Percentiles rank a stretch among this genome's conserved stretches.
Evolutionary conservation across 73 alveolate genomes (phyloP).

Genomic region (Strombidium stylifer): DNA sequence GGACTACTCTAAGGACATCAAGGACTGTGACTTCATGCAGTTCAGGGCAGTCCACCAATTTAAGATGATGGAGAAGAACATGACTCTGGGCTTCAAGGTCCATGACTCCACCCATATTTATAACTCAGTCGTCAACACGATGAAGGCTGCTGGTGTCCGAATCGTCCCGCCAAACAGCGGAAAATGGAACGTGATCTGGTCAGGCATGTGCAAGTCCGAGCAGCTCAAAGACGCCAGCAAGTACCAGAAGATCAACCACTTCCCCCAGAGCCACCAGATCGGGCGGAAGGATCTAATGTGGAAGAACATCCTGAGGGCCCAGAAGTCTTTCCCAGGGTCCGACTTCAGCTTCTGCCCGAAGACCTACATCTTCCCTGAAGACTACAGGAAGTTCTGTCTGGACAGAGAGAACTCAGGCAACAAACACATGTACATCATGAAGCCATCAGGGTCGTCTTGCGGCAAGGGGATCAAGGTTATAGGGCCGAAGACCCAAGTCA

Average conservation of each 20-base stretch:
- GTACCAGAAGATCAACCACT: conserved; percentile 60
- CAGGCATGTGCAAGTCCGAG: conserved; percentile 63
- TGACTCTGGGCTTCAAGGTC: conserved; percentile 42
- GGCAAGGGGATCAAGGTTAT: conserved; percentile 67
- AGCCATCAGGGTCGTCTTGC: conserved; percentile 59
- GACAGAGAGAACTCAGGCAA: conserved; percentile 22
- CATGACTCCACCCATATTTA: conserved; percentile 53
- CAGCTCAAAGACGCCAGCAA: conserved; percentile 3
- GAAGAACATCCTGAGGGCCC: conserved; percentile 52
- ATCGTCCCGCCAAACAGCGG: conserved; percentile 6
- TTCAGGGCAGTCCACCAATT: background rate
- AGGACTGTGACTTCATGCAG: background rate
- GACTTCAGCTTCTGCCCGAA: conserved; percentile 70
- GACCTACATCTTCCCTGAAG: conserved; percentile 76
- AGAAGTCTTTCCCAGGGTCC: conserved; percentile 31
- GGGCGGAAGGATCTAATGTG: conserved; percentile 84
- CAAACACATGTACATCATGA: conserved; percentile 12
- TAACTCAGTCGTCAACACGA: conserved; percentile 68
- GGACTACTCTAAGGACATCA: background rate
- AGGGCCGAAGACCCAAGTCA: conserved; percentile 62
- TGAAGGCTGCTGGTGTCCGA: conserved; percentile 73
- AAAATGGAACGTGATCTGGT: conserved; percentile 67
- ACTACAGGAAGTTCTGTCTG: conserved; percentile 26
- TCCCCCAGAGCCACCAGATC: conserved; percentile 76
- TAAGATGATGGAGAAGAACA: background rate